A percentile compares a stretch with the other conserved stretches of the same genome.
These are phyloP conservation scores for Orbilia ellipsospora DNA, from an alignment of 2,329 filamentous ascomycete species.

Conservation along the genomic window DNA sequence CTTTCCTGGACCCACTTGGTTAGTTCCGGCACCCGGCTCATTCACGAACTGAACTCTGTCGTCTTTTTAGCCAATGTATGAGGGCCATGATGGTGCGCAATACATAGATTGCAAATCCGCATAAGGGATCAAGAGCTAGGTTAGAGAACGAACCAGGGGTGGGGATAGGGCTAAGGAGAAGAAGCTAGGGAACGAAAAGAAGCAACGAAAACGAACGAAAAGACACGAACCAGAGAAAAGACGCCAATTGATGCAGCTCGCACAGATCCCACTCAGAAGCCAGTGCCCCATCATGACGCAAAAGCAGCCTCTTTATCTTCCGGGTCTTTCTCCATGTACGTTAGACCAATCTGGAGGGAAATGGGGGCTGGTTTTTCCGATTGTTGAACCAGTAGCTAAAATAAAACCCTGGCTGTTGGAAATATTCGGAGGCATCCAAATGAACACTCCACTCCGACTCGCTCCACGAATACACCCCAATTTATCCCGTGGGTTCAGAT, in stretches of 20 bases:
- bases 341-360: slow-evolving; percentile 45
- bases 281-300: slow-evolving; percentile 49
- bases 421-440: slow-evolving; percentile 50
- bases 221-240: slow-evolving; percentile 16
- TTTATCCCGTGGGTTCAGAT: slow-evolving; percentile 47
- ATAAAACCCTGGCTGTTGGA: slow-evolving; percentile 54
- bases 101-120: slow-evolving; percentile 31
- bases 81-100: slow-evolving; percentile 30
- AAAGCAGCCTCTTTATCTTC: slow-evolving; percentile 46
- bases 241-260: slow-evolving; percentile 47
- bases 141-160: slow-evolving; percentile 38
- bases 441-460: slow-evolving; percentile 52
- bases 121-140: slow-evolving; percentile 34
- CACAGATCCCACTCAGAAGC: slow-evolving; percentile 45
- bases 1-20: slow-evolving; percentile 42
- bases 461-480: slow-evolving; percentile 34
- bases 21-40: slow-evolving; percentile 41
- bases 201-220: slow-evolving; percentile 13
- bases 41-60: slow-evolving; percentile 22
- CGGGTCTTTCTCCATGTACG: slow-evolving; percentile 18
- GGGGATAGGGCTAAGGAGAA: slow-evolving; percentile 43
- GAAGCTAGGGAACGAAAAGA: slow-evolving; percentile 17
- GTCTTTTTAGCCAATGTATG: slow-evolving; percentile 50
- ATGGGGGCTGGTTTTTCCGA: slow-evolving; percentile 53
- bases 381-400: slow-evolving; percentile 51